These are phyloP conservation scores for Plasmodium falciparum DNA, from an alignment of 169 alveolate genomes.

Conservation along the genomic window DNA sequence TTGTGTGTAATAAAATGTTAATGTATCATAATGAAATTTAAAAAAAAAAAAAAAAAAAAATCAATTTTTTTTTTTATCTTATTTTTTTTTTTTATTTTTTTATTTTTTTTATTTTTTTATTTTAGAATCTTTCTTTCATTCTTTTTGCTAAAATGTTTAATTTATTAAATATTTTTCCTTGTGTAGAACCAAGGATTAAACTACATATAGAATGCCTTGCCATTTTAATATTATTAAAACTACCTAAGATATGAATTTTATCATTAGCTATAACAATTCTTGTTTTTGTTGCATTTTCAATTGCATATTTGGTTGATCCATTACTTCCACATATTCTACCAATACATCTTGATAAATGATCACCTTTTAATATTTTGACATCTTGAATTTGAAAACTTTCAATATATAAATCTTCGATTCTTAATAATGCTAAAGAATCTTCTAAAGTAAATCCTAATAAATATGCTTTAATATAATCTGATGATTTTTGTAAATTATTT, in stretches of 20 bases:
- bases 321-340: slow-evolving; percentile 99
- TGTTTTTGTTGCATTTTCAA: slow-evolving; percentile 99
- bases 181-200: slow-evolving; percentile 97
- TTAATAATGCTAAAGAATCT: slow-evolving; percentile 98
- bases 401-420: slow-evolving; percentile 98
- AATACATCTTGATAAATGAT: slow-evolving; percentile 98
- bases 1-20: too few species aligned
- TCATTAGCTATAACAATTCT: slow-evolving; percentile 94
- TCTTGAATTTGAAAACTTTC: slow-evolving; percentile 98
- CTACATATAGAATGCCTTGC: slow-evolving; percentile 99
- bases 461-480: slow-evolving; percentile 97
- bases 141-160: slow-evolving; percentile 94
- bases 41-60: neutral
- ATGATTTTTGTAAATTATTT: slow-evolving; percentile 93
- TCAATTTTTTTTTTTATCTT: too few species aligned
- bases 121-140: slow-evolving; percentile 91
- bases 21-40: neutral
- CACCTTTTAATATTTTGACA: slow-evolving; percentile 98
- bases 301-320: slow-evolving; percentile 99
- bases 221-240: slow-evolving; percentile 95
- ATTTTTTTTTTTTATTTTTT: neutral
- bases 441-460: slow-evolving; percentile 98
- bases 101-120: neutral
- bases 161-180: slow-evolving; percentile 97
- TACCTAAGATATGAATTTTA: slow-evolving; percentile 89